Evolutionary conservation across 2,329 filamentous ascomycete genomes (phyloP), one percentile per base, ranked within the genome.

Genomic region (Colletotrichum sp.): DNA sequence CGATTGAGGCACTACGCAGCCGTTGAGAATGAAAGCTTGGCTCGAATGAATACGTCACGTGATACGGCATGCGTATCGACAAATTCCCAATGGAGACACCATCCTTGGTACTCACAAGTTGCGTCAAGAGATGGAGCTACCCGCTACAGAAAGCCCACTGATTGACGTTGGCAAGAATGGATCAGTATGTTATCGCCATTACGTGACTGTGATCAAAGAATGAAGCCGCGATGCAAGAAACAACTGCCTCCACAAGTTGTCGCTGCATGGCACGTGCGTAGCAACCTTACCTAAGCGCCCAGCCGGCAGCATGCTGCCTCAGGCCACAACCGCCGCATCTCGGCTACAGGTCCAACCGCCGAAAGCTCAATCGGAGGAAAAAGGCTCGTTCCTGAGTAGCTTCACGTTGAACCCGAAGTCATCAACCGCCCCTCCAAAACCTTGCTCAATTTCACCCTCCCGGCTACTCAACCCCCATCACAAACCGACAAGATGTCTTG

Each of bases 401-500:
- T 83, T 81, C 80, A 82, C 80, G 79, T 79, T 77, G 77, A 79
- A 81, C 81, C 81, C 63, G 76, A 78, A 72, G 71, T 66, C 66
- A 82, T 80, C 82, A 82, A 83, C 82, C 82, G 78, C 60, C 30
- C 60, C 55, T 48, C 24, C 79, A 79, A 80, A 80, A 78, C 81
- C 80, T 79, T 82, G 82, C 79, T 80, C 79, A 82, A 48, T 63
- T 32, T 15, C 82, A 82, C 82, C 79, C 81, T 82, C 79, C 81
- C 82, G 82, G 83, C 82, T 2, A 22, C 10, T 2, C n/a, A 81
- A 80, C 80, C 75, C 82, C 81, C 80, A 84, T 81, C 82, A 84
- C 80, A 79, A 36, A 84, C 84, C 84, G 83, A 85, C 90, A 94
- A 88, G 83, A 95, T 95, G 94, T 92, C 91, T 89, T 92, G 93